Conservation (phyloP, 345 rosid genomes). For the Aquilaria yunnanensis region DNA sequence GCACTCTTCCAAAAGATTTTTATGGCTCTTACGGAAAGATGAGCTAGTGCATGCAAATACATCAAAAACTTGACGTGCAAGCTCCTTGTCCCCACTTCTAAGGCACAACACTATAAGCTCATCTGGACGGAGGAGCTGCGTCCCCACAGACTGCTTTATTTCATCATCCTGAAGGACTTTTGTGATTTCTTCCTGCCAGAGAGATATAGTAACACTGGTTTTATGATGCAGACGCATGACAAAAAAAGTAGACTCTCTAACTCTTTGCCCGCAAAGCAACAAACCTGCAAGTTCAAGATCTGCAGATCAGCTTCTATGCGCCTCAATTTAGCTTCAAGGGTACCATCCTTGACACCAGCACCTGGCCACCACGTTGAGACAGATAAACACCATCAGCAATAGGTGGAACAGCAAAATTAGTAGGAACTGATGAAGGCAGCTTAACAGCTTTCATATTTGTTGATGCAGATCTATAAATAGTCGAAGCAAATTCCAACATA, state of each 20-base stretch:
- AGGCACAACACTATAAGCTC: constrained; percentile 74
- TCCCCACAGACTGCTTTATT: constrained; percentile 26
- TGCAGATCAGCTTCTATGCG: constrained; percentile 85
- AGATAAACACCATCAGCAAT: not conserved
- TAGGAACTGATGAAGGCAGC: too few species aligned
- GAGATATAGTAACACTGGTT: not conserved
- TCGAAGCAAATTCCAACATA: too few species aligned
- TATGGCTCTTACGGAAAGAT: constrained; percentile 65
- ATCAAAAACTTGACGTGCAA: constrained; percentile 59
- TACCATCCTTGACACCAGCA: constrained; percentile 27
- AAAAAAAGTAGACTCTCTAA: not conserved
- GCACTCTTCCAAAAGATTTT: constrained; percentile 71
- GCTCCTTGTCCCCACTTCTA: constrained; percentile 37
- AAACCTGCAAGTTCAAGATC: constrained; percentile 85
- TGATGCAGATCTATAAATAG: too few species aligned
- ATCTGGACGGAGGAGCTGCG: constrained; percentile 54
- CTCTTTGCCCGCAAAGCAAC: not conserved
- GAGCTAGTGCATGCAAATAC: constrained; percentile 89
- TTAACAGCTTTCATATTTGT: too few species aligned
- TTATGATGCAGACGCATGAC: not conserved
- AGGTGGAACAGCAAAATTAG: not conserved
- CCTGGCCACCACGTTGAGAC: constrained; percentile 3
- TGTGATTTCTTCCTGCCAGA: constrained; percentile 61
- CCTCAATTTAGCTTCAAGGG: constrained; percentile 39
- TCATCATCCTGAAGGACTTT: constrained; percentile 33